phyloP scores from a whole-genome alignment of 2,329 filamentous ascomycete genomes.

The Gnomoniopsis smithogilvyi region DNA sequence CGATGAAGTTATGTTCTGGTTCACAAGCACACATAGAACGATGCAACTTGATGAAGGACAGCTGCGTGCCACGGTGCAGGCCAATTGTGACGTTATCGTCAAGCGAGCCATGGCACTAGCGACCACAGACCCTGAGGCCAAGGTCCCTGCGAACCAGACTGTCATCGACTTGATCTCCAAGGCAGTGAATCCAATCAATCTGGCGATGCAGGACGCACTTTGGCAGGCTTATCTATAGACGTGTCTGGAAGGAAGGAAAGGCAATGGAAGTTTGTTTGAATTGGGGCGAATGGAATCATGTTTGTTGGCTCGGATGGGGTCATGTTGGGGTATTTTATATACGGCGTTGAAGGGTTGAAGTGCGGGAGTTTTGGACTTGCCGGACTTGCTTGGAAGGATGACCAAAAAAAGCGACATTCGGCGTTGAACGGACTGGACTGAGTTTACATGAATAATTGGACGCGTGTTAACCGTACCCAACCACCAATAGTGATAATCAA shows the following conservation, averaged over 20 bases:
- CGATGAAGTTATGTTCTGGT: constrained; percentile 98
- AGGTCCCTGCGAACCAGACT: constrained; percentile 92
- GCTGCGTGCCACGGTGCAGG: constrained; percentile 60
- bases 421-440: no score
- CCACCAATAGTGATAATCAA: no score
- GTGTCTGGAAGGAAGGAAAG: not conserved
- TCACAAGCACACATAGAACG: constrained; percentile 71
- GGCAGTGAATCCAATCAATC: constrained; percentile 86
- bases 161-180: constrained; percentile 92
- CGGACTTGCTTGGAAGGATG: no score
- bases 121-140: constrained; percentile 67
- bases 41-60: constrained; percentile 57
- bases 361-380: no score
- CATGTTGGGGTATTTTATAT: no score
- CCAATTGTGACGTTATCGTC: constrained; percentile 85
- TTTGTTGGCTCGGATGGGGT: not conserved
- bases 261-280: not conserved
- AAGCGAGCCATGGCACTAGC: constrained; percentile 86
- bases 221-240: constrained; percentile 93
- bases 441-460: no score
- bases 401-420: no score
- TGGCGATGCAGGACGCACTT: constrained; percentile 84
- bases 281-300: not conserved
- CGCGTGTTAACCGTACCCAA: no score
- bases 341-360: no score